Base-by-base conservation (phyloP, 768 basidiomycete species). In the Leucocoprinus birnbaumii region DNA sequence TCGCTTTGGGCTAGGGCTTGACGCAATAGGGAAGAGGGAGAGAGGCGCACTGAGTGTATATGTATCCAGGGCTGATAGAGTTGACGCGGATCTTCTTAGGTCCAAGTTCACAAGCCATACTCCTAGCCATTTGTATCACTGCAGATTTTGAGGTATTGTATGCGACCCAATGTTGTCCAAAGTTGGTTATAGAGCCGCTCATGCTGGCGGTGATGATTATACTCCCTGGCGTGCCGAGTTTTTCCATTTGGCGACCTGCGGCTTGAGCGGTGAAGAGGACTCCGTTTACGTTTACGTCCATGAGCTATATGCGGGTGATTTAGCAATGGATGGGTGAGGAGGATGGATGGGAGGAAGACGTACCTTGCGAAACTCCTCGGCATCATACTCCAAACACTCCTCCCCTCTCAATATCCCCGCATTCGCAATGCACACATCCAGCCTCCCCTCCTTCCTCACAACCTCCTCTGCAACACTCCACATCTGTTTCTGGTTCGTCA, bases 121-220 rank as follows among this genome's bases (percentile, higher is more conserved):
- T 86, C 35, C 89, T 82, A 2, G 73, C 80, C 84, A 89, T 87
- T 70, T 91, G 89, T 31, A 89, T 58, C n/a, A 91, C 84, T n/a
- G 85, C 89, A 1, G 84, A 75, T 70, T 90, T 91, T 68, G 81
- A 83, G 19, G 81, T 79, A 65, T 88, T 89, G 68, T 90, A 90
- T 2, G 85, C 82, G 35, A 83, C 77, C 85, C 84, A 89, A 16
- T 80, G 76, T 58, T 86, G 84, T 59, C 54, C 59, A 60, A 63
- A 43, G 69, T 87, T 87, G 42, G 85, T 76, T 54, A 89, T 75
- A 37, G 75, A 78, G 0, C 83, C 85, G 14, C 76, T 80, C 79
- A 86, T 84, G 26, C 80, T 82, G 19, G 79, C 85, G 18, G 79
- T 80, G 63, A 85, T 46, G 47, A 86, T 73, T 56, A 86, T 83